A percentile compares a stretch with the other conserved stretches of the same genome.
Evolutionary conservation across 306 rosid genomes (phyloP).

Genomic region (apple (Malus domestica)): ASM211411v1 NC_041794.1:26744501-26745000

Average conservation of each 20-base stretch:
- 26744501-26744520: conserved; percentile 33
- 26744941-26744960: neutral
- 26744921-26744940: neutral
- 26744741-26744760: conserved; percentile 19
- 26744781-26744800: conserved; percentile 27
- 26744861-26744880: neutral
- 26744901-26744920: neutral
- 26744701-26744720: conserved; percentile 12
- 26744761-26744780: conserved; percentile 29
- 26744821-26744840: neutral
- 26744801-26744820: conserved; percentile 19
- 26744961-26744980: neutral
- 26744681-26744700: conserved; percentile 17
- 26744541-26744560: neutral
- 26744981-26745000: neutral
- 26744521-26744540: conserved; percentile 5
- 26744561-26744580: neutral
- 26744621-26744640: conserved; percentile 30
- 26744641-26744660: conserved; percentile 24
- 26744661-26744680: conserved; percentile 24
- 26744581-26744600: neutral
- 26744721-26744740: conserved; percentile 22
- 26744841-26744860: neutral
- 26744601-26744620: conserved; percentile 37
- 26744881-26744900: neutral